These are phyloP conservation scores for Crucihimalaya himalaica DNA, from an alignment of 345 rosid species.

Conservation along the genomic window DNA sequence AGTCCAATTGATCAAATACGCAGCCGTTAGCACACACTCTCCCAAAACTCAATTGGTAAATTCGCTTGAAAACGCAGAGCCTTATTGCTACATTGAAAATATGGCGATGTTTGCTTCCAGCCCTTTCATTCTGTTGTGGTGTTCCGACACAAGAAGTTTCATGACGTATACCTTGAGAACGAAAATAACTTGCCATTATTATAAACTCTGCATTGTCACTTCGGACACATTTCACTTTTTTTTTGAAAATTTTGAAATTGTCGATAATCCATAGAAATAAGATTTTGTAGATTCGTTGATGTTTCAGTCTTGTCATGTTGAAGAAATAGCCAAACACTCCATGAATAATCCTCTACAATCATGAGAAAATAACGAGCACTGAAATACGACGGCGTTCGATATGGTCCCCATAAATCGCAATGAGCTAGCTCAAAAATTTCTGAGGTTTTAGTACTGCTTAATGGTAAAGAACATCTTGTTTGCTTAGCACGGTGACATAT, in stretches of 20 bases:
- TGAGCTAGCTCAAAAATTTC: background rate
- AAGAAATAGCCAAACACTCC: background rate
- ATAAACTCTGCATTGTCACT: background rate
- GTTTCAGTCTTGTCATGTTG: background rate
- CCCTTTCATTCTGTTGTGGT: too few species aligned
- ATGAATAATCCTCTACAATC: background rate
- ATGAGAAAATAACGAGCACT: background rate
- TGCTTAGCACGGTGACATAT: background rate
- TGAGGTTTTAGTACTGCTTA: background rate
- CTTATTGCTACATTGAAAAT: too few species aligned
- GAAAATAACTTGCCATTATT: background rate
- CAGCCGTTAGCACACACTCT: too few species aligned
- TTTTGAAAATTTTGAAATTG: background rate
- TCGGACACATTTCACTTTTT: background rate
- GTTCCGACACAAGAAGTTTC: background rate
- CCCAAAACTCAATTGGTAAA: too few species aligned
- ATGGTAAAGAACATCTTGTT: background rate
- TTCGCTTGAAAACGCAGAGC: too few species aligned
- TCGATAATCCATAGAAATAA: background rate
- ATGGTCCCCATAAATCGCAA: background rate
- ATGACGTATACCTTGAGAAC: background rate
- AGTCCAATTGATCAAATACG: too few species aligned
- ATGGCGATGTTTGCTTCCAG: too few species aligned
- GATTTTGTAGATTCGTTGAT: background rate
- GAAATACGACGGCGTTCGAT: background rate